phyloP scores from a whole-genome alignment of 2,329 filamentous ascomycete genomes.

The Talaromyces piceae region DNA sequence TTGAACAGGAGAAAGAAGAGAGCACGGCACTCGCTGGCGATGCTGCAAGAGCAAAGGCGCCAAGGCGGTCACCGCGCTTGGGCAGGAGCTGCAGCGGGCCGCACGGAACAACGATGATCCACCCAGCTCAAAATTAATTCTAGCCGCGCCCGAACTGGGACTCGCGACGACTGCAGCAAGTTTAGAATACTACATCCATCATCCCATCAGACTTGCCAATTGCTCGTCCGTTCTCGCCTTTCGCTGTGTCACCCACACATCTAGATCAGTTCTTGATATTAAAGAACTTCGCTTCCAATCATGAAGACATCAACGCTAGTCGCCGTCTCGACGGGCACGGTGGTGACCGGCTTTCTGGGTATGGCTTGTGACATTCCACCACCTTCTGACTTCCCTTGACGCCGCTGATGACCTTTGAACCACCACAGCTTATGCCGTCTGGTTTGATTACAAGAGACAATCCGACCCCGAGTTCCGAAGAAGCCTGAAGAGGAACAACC shows the following conservation, averaged over 20 bases:
- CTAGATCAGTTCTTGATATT: too few relatives aligned
- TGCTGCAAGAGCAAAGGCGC: neutral
- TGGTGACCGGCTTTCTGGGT: conserved; percentile 52
- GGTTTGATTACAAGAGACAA: conserved; percentile 60
- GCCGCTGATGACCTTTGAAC: conserved; percentile 11
- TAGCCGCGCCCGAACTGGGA: too few relatives aligned
- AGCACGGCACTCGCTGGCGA: conserved; percentile 1
- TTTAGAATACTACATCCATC: conserved; percentile 4
- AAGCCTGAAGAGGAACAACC: conserved; percentile 46
- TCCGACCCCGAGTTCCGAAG: conserved; percentile 57
- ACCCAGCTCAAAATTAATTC: conserved; percentile 14
- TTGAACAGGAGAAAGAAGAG: conserved; percentile 6
- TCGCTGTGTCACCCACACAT: too few relatives aligned
- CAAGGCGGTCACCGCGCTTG: neutral
- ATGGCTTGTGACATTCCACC: too few relatives aligned
- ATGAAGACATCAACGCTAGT: conserved; percentile 53
- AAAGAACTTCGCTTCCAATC: too few relatives aligned
- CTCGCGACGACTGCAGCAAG: neutral
- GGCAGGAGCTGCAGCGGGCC: conserved; percentile 6
- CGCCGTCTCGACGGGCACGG: conserved; percentile 50
- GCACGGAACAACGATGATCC: conserved; percentile 34
- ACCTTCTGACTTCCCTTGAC: neutral
- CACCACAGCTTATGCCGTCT: conserved; percentile 53
- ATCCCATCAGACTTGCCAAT: too few relatives aligned
- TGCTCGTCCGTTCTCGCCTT: too few relatives aligned